Percentiles rank a stretch among this genome's conserved stretches.
Evolutionary conservation across 176 grass and related monocot species (phyloP).

Genomic region (Miscanthus lutarioriparius): DNA sequence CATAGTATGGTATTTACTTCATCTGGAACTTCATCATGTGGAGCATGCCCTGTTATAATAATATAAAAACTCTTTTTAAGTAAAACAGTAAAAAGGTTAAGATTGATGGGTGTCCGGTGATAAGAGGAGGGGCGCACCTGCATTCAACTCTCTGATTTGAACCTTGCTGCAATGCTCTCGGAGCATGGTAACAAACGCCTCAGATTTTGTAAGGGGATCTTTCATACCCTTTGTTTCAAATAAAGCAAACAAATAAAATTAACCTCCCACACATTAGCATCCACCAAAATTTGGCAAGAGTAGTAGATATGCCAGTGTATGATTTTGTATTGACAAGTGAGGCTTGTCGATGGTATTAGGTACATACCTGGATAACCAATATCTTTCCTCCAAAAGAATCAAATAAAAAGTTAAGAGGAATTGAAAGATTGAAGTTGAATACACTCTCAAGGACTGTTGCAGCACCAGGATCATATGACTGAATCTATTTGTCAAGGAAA

Average conservation of each 20-base stretch:
- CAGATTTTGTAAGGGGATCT: conserved; percentile 81
- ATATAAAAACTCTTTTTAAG: not conserved
- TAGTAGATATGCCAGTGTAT: conserved; percentile 14
- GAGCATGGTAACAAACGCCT: conserved; percentile 69
- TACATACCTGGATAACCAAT: conserved; percentile 73
- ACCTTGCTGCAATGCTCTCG: conserved; percentile 68
- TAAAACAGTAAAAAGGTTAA: not conserved
- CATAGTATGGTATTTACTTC: conserved; percentile 70
- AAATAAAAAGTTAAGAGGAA: conserved; percentile 91
- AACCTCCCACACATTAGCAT: conserved; percentile 29
- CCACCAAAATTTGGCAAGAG: conserved; percentile 30
- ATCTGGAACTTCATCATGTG: conserved; percentile 85
- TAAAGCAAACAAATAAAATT: conserved; percentile 21
- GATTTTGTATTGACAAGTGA: not conserved
- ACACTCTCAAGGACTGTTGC: conserved; percentile 67
- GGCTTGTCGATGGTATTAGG: not conserved
- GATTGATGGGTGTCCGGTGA: not conserved
- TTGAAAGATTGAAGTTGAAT: conserved; percentile 79
- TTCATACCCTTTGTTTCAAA: conserved; percentile 62
- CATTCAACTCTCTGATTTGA: conserved; percentile 63
- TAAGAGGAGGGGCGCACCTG: conserved; percentile 44
- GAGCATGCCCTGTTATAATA: conserved; percentile 70
- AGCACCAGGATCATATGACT: conserved; percentile 99
- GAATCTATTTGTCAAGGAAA: conserved; percentile 67
- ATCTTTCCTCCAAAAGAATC: conserved; percentile 84